Evolutionary conservation across 768 basidiomycete species (phyloP), one percentile per base, ranked within the genome.

Genomic region (Lentinula sp.): DNA sequence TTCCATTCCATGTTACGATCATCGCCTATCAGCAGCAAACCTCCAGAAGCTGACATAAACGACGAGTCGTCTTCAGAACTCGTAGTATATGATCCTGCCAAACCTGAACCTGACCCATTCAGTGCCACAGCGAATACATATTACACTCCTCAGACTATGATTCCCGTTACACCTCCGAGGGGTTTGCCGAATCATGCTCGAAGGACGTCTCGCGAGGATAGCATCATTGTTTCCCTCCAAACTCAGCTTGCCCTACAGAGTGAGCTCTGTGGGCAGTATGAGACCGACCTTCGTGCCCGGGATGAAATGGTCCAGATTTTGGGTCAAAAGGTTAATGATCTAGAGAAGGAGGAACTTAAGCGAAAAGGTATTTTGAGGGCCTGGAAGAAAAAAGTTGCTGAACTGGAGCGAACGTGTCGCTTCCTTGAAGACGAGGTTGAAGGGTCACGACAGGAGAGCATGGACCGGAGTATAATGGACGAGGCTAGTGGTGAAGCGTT

Each of bases 381-480:
- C 16, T 91, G 89, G 86, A 88, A 86, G 76, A 89, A 88, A 76
- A 90, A 89, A 64, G 86, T 91, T 3, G 77, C 78, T 57, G 89
- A 91, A 64, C 74, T 93, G 51, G 90, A 93, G 73, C 81, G 77
- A 63, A 76, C 83, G 62, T 86, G 86, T 57, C 79, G 85, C 15
- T 74, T 77, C 60, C 77, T 88, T 35, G 90, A 96, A 76, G 93
- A 95, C 69, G 90, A 95, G 69, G 90, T 95, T 33, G 95, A 98
- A 63, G 79, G 83, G 6, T 89, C 88, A 46, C 80, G 93, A 43
- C 86, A 90, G 65, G 91, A 91, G 67, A 91, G 87, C 66, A 76
- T 93, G 71, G 88, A 90, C 62, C 77, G 87, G 18, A 90, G 92
- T 63, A 74, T 95, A 43, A 95, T 96, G 80, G 90, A 91, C 66